Percentiles rank a stretch among this genome's conserved stretches.
Evolutionary conservation across 768 basidiomycete species (phyloP).

Genomic region (Pulveroboletus sp.): DNA sequence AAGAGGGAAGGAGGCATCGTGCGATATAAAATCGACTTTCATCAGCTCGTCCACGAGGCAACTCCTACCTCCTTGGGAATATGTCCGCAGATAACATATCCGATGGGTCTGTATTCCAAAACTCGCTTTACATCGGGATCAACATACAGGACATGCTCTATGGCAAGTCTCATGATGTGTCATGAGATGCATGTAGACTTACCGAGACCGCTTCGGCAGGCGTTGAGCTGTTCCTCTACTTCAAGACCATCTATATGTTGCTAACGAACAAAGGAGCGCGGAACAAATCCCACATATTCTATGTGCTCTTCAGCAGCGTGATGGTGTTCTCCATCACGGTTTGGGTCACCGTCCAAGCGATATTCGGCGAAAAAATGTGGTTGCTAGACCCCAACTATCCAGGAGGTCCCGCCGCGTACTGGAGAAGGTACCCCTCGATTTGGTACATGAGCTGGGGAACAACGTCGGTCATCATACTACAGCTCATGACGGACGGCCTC

Average conservation of each 20-base stretch:
- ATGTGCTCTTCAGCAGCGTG: slow-evolving; percentile 22
- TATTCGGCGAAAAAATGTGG: slow-evolving; percentile 35
- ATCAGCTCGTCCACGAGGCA: neutral
- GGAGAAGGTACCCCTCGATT: slow-evolving; percentile 16
- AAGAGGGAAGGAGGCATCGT: neutral
- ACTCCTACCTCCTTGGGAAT: neutral
- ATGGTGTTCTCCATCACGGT: slow-evolving; percentile 29
- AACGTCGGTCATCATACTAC: slow-evolving; percentile 22
- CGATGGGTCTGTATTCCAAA: slow-evolving; percentile 2
- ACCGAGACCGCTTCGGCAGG: slow-evolving; percentile 8
- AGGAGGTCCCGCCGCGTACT: slow-evolving; percentile 33
- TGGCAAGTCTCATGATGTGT: slow-evolving; percentile 10
- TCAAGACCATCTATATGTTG: slow-evolving; percentile 16
- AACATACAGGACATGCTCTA: slow-evolving; percentile 20
- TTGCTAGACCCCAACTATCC: slow-evolving; percentile 29
- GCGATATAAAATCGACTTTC: slow-evolving; percentile 4
- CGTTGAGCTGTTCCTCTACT: slow-evolving; percentile 22
- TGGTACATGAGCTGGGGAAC: slow-evolving; percentile 30
- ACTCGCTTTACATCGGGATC: slow-evolving; percentile 11
- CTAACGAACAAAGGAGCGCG: neutral
- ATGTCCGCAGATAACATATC: neutral
- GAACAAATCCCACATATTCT: slow-evolving; percentile 14
- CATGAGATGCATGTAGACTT: neutral
- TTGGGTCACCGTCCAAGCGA: slow-evolving; percentile 17
- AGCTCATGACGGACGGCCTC: slow-evolving; percentile 34